phyloP scores from a whole-genome alignment of 1,139 yeast genomes.

The Scheffersomyces cryptocercus region DNA sequence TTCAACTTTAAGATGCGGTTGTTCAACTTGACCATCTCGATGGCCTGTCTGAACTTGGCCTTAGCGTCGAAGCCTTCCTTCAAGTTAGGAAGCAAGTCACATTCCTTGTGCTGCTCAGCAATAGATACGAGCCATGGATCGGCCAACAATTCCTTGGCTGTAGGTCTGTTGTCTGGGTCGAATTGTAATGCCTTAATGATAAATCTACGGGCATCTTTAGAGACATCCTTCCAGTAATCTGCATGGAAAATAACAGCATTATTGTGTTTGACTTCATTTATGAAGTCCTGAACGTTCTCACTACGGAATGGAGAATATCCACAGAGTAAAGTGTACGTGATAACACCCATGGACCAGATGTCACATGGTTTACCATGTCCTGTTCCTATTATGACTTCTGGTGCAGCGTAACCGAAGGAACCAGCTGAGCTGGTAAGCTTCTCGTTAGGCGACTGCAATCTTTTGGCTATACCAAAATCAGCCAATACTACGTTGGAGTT shows the following conservation, averaged over 20 bases:
- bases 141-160: constrained; percentile 60
- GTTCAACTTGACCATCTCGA: constrained; percentile 74
- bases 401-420: constrained; percentile 92
- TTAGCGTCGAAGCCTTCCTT: constrained; percentile 80
- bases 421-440: constrained; percentile 81
- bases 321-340: constrained; percentile 83
- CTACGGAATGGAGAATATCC: constrained; percentile 93
- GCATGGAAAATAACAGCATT: constrained; percentile 81
- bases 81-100: constrained; percentile 69
- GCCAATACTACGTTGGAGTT: constrained; percentile 79
- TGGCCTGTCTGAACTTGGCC: constrained; percentile 81
- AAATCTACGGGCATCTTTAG: constrained; percentile 73
- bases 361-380: constrained; percentile 93
- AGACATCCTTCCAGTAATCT: constrained; percentile 81
- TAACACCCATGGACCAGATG: constrained; percentile 90
- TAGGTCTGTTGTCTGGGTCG: constrained; percentile 66
- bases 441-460: constrained; percentile 59
- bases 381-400: constrained; percentile 73
- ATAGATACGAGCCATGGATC: constrained; percentile 70
- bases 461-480: constrained; percentile 90
- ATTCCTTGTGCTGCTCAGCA: constrained; percentile 47
- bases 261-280: constrained; percentile 70
- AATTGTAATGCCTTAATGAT: constrained; percentile 65
- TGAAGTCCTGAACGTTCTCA: constrained; percentile 77
- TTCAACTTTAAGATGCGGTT: constrained; percentile 72